phyloP scores from a whole-genome alignment of 2,329 filamentous ascomycete species.

The Aureobasidium pullulans region DNA sequence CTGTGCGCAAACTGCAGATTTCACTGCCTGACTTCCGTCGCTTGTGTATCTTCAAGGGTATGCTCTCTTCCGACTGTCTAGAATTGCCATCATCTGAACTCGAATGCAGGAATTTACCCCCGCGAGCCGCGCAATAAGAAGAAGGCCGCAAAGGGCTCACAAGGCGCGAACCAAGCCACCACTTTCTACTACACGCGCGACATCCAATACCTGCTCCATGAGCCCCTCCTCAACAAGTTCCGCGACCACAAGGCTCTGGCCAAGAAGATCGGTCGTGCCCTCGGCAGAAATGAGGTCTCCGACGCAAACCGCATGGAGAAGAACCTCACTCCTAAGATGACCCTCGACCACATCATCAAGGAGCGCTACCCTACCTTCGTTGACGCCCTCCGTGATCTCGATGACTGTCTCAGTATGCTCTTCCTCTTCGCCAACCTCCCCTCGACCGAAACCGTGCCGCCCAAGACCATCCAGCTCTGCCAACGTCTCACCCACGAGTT shows the following conservation, averaged over 20 bases:
- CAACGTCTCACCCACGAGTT: slow-evolving; percentile 92
- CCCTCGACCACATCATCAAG: slow-evolving; percentile 92
- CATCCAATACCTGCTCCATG: slow-evolving; percentile 95
- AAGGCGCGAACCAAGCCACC: slow-evolving; percentile 61
- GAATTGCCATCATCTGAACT: neutral
- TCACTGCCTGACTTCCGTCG: slow-evolving; percentile 95
- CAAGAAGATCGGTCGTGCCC: slow-evolving; percentile 92
- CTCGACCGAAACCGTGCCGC: slow-evolving; percentile 78
- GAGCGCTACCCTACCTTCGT: slow-evolving; percentile 97
- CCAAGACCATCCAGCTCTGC: slow-evolving; percentile 92
- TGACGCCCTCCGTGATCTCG: slow-evolving; percentile 86
- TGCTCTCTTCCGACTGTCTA: neutral
- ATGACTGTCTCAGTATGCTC: slow-evolving; percentile 93
- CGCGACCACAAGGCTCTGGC: slow-evolving; percentile 93
- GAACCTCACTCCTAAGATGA: slow-evolving; percentile 81
- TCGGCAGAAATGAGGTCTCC: slow-evolving; percentile 83
- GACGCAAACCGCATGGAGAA: slow-evolving; percentile 87
- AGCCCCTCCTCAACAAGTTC: slow-evolving; percentile 89
- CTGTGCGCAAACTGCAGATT: slow-evolving; percentile 95
- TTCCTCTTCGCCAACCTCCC: slow-evolving; percentile 97
- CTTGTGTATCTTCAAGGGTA: slow-evolving; percentile 96
- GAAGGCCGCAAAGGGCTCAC: slow-evolving; percentile 83
- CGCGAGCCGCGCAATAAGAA: slow-evolving; percentile 95
- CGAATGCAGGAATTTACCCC: slow-evolving; percentile 69
- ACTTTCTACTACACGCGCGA: slow-evolving; percentile 93